phyloP scores from a whole-genome alignment of 1,284 basidiomycete species.

The Leccinum fallax region DNA sequence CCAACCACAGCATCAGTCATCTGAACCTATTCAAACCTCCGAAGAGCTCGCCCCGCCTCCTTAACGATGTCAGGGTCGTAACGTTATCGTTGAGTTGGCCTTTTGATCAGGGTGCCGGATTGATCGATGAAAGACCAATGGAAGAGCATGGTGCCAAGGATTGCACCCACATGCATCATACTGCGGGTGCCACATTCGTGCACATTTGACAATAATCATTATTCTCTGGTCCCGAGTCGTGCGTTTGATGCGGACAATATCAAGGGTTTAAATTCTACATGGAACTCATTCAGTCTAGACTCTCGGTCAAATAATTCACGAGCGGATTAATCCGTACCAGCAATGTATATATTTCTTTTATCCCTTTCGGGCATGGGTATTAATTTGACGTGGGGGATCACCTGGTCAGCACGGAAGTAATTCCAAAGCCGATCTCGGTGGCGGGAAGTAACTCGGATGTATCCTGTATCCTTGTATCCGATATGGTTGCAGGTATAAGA shows the following conservation, averaged over 20 bases:
- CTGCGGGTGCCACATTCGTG: neutral
- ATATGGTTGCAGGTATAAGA: conserved; percentile 9
- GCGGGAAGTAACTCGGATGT: neutral
- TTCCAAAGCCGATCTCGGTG: neutral
- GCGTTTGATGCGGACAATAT: neutral
- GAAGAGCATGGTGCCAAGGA: neutral
- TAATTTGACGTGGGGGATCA: neutral
- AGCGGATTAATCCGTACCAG: neutral
- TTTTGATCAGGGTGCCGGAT: neutral
- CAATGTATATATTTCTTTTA: no score
- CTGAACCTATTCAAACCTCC: neutral
- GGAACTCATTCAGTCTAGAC: neutral
- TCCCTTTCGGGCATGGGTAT: neutral
- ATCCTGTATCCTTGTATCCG: neutral
- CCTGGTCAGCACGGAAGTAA: neutral
- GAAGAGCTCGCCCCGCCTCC: neutral
- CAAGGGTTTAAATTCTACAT: neutral
- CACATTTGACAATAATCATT: neutral
- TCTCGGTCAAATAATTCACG: neutral
- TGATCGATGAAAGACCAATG: neutral
- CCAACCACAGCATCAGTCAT: neutral
- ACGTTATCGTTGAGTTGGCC: neutral
- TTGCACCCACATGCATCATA: neutral
- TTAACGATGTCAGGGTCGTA: neutral
- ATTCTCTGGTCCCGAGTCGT: neutral